Evolutionary conservation across 345 rosid species (phyloP), one percentile per base, ranked within the genome.

Genomic region (Citropsis articulata): DNA sequence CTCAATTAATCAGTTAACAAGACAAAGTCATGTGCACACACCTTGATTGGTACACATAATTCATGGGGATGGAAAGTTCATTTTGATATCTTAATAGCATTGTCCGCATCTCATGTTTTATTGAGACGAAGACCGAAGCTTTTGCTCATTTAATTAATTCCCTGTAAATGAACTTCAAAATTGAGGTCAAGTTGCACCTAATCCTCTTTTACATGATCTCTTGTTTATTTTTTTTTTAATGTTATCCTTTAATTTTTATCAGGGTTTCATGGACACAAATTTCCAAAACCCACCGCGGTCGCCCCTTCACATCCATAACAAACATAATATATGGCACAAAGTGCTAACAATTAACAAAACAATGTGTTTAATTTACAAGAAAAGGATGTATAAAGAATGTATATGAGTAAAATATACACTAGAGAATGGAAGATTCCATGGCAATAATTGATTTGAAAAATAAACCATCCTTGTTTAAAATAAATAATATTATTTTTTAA

Each of bases 21-120:
- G 24, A 70, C 60, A 27, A 70, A 48, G 73, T 28, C 73, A 70
- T 70, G 73, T 48, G 73, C 60, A 70, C 24, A 48, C 28, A 35
- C 25, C 4, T 70, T 45, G 59, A 7, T 25, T 45, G 40, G 18
- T 64, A 19, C 67, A 30, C 33, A 33, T 18, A 13, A 48, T 27
- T 27, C 6, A 27, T 27, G 18, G 36, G 36, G 73, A 48, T 28
- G 16, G 16, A 48, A 69, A 48, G 50, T 48, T 48, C 56, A 48
- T 65, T 69, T 7, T 16, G 18, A 69, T 69, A 27, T 25, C n/a
- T 69, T 25, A 16, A 69, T 48, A 18, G 19, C 28, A 28, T 7
- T 27, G 22, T 69, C 73, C n/a, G 8, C 28, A 7, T 45, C 73
- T 69, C 59, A 18, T 45, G 36, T 45, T 45, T 25, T 7, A 45